Evolutionary conservation across 495 filamentous ascomycete species (phyloP), one percentile per base, ranked within the genome.

Genomic region (Pyronema omphalodes): DNA sequence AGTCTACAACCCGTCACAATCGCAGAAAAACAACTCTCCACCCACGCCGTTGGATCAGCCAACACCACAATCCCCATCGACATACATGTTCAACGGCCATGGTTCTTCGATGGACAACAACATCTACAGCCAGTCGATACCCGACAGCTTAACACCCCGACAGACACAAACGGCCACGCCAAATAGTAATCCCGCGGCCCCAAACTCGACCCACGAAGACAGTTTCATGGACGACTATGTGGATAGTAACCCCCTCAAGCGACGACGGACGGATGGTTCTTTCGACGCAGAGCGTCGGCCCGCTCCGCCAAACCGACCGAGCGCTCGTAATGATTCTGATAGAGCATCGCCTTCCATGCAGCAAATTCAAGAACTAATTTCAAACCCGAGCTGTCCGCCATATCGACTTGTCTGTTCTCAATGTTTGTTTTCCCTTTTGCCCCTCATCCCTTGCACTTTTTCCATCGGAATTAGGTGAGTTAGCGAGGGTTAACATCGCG

Each of bases 171-270:
- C n/a, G 33, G 17, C 60, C 23, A 74, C 73, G 1, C 71, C 72
- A 15, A 63, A 67, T 7, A 73, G 67, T 52, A 29, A 29, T 29
- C 68, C 66, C 44, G 60, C 65, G 23, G 62, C 58, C 44, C 55
- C 62, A 18, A 65, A 60, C 40, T 40, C 53, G 14, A 54, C 59
- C 47, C 58, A 63, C 33, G 67, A 73, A 41, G 72, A 72, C 60
- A 58, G 64, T 23, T 64, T 62, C 37, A 71, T 68, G 59, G 55
- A 58, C 11, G 67, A 62, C 17, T 36, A 58, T 45, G 44, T 3
- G 36, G 53, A 63, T 15, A 58, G 51, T 44, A 54, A 58, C 23
- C 54, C 54, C n/a, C 51, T 52, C 37, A 58, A 62, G 51, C 53
- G 60, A 64, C 67, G 60, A 61, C 63, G 54, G 61, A 69, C 36